These are phyloP conservation scores for Actinidia chinensis DNA, from an alignment of 179 eudicot species.

Conservation along the genomic window DNA sequence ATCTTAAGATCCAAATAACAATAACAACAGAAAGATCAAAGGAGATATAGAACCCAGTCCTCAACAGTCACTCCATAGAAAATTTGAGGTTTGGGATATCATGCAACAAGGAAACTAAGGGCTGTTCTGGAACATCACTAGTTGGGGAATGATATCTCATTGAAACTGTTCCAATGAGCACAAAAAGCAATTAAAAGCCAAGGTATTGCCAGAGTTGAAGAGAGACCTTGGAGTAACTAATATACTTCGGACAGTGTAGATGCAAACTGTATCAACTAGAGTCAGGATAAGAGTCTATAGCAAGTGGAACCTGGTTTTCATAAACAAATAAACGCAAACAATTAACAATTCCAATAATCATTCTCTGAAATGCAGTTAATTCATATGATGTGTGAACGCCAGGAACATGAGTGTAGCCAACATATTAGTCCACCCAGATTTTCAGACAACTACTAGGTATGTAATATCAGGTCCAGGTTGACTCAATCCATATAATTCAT, in stretches of 20 bases:
- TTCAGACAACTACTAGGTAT: background rate
- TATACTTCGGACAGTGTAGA: too few species aligned
- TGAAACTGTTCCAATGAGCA: too few species aligned
- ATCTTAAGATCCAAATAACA: conserved; percentile 13
- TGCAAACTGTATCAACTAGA: too few species aligned
- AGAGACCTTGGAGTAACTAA: too few species aligned
- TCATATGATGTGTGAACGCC: background rate
- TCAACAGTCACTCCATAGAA: background rate
- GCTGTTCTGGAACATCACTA: too few species aligned
- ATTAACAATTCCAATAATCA: background rate
- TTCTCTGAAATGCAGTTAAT: background rate
- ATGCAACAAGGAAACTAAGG: too few species aligned
- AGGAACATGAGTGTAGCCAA: background rate
- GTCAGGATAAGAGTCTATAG: background rate
- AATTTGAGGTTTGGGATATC: too few species aligned
- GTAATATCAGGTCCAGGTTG: background rate
- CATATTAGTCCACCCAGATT: background rate
- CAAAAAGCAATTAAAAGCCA: too few species aligned
- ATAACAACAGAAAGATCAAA: conserved; percentile 1
- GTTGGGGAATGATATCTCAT: too few species aligned
- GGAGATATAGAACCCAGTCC: background rate
- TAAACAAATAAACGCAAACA: too few species aligned
- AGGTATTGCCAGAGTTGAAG: too few species aligned
- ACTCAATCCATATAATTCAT: background rate
- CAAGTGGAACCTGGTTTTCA: too few species aligned